Evolutionary conservation across 179 eudicot genomes (phyloP).

Genomic region (Heliamphora pulchella): DNA sequence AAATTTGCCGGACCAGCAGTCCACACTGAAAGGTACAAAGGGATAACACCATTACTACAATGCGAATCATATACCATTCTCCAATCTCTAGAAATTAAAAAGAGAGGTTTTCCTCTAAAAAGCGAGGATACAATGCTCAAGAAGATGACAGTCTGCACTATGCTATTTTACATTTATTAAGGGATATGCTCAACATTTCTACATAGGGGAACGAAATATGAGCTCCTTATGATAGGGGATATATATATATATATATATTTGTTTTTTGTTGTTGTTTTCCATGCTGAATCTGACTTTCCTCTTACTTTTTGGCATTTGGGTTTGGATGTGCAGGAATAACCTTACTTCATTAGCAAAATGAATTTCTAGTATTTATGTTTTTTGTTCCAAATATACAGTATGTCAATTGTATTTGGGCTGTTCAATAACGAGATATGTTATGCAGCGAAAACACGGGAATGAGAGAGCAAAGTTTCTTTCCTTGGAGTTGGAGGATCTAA

Average conservation of each 20-base stretch:
- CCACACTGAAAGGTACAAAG: too few relatives aligned
- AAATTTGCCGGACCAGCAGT: too few relatives aligned
- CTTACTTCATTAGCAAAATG: neutral
- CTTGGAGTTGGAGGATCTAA: conserved; percentile 47
- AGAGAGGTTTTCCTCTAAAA: too few relatives aligned
- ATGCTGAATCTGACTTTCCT: neutral
- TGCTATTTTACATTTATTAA: neutral
- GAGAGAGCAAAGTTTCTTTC: conserved; percentile 28
- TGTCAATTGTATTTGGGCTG: conserved; percentile 4
- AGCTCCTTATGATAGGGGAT: neutral
- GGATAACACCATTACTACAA: too few relatives aligned
- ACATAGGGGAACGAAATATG: neutral
- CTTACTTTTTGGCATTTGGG: neutral
- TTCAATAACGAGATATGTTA: conserved; percentile 14
- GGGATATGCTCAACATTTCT: neutral
- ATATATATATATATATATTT: too few relatives aligned
- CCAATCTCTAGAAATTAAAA: too few relatives aligned
- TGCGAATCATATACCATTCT: too few relatives aligned
- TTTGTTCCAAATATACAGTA: neutral
- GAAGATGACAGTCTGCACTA: neutral
- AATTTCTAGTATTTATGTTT: neutral
- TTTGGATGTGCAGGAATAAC: neutral
- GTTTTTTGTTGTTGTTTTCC: too few relatives aligned
- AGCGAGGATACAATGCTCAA: too few relatives aligned
- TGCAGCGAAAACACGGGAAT: conserved; percentile 42